A percentile compares a stretch with the other conserved stretches of the same genome.
phyloP scores from a whole-genome alignment of 768 basidiomycete species.

The Lactifluus rugatus region DNA sequence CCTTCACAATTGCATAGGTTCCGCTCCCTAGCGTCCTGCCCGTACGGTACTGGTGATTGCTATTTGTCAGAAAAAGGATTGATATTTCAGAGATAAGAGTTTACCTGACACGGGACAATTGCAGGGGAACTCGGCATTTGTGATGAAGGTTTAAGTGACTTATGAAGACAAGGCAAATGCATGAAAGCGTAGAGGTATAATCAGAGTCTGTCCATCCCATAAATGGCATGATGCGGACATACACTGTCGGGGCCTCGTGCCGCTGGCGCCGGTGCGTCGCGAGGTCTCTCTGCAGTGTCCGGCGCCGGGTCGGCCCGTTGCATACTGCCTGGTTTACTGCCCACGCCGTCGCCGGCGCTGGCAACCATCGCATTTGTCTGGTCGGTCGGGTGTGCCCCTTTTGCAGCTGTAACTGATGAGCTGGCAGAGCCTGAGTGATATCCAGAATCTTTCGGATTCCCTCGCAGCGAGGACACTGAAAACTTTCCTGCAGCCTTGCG shows the following conservation, averaged over 20 bases:
- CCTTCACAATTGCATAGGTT: conserved; percentile 92
- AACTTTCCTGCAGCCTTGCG: conserved; percentile 3
- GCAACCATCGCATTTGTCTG: background rate
- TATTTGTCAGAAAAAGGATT: background rate
- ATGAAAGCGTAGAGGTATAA: background rate
- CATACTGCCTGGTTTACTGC: background rate
- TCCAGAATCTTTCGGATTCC: conserved; percentile 13
- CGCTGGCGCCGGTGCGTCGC: conserved; percentile 6
- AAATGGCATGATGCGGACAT: conserved; percentile 3
- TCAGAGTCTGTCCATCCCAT: background rate
- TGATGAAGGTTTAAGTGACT: background rate
- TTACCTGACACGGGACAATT: conserved; percentile 41
- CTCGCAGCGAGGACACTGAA: background rate
- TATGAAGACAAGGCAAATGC: background rate
- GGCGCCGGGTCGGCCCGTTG: conserved; percentile 14
- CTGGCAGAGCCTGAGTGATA: conserved; percentile 14
- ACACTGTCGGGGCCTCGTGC: conserved; percentile 6
- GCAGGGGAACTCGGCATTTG: conserved; percentile 27
- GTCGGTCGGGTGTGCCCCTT: background rate
- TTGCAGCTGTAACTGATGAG: conserved; percentile 6
- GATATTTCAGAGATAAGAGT: background rate
- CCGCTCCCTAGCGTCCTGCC: conserved; percentile 85
- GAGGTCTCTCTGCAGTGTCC: background rate
- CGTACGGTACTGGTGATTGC: conserved; percentile 59
- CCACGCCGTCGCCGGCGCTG: background rate